These are phyloP conservation scores for Silene noctiflora DNA, from an alignment of 179 eudicot species.

Conservation along the genomic window DNA sequence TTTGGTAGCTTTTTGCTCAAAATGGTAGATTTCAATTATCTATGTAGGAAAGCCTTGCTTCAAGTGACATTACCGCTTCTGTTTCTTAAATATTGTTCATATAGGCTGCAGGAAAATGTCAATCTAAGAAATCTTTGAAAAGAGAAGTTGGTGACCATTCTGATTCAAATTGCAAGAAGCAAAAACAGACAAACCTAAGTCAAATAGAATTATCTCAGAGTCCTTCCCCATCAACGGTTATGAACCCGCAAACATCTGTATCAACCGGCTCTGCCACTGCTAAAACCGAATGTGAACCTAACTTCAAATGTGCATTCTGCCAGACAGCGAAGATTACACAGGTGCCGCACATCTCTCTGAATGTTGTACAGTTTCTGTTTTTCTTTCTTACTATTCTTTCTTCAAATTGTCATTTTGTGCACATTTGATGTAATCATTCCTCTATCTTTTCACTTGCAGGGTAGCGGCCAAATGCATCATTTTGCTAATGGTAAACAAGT, in stretches of 20 bases:
- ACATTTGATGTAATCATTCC: background rate
- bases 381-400: background rate
- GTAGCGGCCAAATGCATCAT: conserved; percentile 65
- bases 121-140: conserved; percentile 31
- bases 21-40: background rate
- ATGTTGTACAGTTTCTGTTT: background rate
- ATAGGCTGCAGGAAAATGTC: conserved; percentile 37
- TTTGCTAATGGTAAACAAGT: conserved; percentile 70
- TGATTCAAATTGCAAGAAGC: conserved; percentile 44
- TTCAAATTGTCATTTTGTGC: background rate
- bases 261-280: conserved; percentile 15
- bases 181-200: conserved; percentile 37
- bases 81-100: conserved; percentile 12
- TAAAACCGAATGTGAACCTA: conserved; percentile 19
- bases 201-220: conserved; percentile 18
- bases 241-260: conserved; percentile 8
- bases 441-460: conserved; percentile 36
- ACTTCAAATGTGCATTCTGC: conserved; percentile 66
- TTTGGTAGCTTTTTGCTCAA: background rate
- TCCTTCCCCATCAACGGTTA: conserved; percentile 21
- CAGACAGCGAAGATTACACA: conserved; percentile 55
- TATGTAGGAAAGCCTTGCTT: background rate
- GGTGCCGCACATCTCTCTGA: conserved; percentile 25
- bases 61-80: background rate
- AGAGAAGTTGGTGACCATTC: conserved; percentile 27